A percentile compares a stretch with the other conserved stretches of the same genome.
Evolutionary conservation across 176 grass and related monocot species (phyloP).

Genomic region (Avena eriantha): DNA sequence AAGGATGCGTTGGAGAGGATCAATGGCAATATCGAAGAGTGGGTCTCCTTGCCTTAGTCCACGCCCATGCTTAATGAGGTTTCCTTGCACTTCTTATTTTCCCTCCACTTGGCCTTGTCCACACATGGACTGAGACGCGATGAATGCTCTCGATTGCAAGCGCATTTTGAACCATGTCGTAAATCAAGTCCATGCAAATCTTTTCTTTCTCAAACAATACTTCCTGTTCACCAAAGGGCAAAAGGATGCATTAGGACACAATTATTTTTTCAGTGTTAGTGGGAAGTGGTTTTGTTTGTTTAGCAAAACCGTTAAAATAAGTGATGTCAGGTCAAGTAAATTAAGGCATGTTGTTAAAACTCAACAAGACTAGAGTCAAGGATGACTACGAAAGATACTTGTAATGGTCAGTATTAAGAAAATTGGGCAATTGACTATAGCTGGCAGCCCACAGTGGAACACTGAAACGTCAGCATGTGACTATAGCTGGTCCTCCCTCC

Average conservation of each 20-base stretch:
- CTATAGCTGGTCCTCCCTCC: no score
- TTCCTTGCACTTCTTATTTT: neutral
- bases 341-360: neutral
- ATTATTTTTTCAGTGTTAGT: neutral
- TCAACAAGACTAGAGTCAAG: neutral
- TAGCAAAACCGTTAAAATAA: neutral
- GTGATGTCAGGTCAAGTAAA: neutral
- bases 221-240: neutral
- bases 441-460: neutral
- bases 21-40: no score
- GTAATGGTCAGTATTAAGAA: neutral
- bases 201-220: neutral
- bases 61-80: no score
- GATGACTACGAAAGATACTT: neutral
- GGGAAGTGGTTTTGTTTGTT: neutral
- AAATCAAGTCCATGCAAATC: slow-evolving; percentile 4
- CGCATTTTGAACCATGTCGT: neutral
- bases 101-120: slow-evolving; percentile 10
- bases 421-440: neutral
- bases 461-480: neutral
- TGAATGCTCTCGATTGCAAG: slow-evolving; percentile 5
- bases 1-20: no score
- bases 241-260: neutral
- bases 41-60: no score
- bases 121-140: slow-evolving; percentile 13